Evolutionary conservation across 1,139 yeast species (phyloP).

Genomic region (Wickerhamomyces sp.): DNA sequence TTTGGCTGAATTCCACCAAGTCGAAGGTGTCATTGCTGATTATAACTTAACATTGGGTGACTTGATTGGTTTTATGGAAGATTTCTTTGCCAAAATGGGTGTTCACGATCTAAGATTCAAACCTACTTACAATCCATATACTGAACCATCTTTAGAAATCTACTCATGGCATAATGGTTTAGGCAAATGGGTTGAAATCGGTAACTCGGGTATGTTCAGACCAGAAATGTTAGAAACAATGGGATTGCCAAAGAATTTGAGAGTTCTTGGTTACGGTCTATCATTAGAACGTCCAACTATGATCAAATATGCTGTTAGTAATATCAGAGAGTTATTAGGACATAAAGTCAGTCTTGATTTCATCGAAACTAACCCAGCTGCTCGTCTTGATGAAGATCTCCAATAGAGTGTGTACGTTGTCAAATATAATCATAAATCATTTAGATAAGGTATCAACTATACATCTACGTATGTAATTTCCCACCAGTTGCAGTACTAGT

Average conservation of each 20-base stretch:
- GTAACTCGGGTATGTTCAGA: conserved; percentile 99
- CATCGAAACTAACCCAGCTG: conserved; percentile 95
- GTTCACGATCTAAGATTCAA: conserved; percentile 92
- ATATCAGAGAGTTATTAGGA: conserved; percentile 91
- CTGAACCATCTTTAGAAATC: conserved; percentile 98
- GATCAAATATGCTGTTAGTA: conserved; percentile 95
- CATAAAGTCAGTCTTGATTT: conserved; percentile 92
- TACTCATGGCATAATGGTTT: conserved; percentile 95
- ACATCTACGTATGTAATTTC: no score
- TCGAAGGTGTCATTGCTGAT: conserved; percentile 98
- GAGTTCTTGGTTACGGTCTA: conserved; percentile 97
- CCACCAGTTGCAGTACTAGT: background rate
- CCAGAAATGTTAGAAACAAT: conserved; percentile 98
- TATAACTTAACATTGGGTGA: conserved; percentile 93
- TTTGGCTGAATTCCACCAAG: conserved; percentile 98
- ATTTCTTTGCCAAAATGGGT: conserved; percentile 96
- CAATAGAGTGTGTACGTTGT: background rate
- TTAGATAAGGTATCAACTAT: no score
- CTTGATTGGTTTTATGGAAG: conserved; percentile 97
- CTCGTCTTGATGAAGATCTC: conserved; percentile 76
- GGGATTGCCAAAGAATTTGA: conserved; percentile 93
- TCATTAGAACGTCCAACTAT: conserved; percentile 97
- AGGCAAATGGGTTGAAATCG: conserved; percentile 97
- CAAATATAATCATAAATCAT: background rate
- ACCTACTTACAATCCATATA: conserved; percentile 98